Percentiles rank a stretch among this genome's conserved stretches.
Evolutionary conservation across 2,329 filamentous ascomycete species (phyloP).

Genomic region (Aureobasidium leucospermi): DNA sequence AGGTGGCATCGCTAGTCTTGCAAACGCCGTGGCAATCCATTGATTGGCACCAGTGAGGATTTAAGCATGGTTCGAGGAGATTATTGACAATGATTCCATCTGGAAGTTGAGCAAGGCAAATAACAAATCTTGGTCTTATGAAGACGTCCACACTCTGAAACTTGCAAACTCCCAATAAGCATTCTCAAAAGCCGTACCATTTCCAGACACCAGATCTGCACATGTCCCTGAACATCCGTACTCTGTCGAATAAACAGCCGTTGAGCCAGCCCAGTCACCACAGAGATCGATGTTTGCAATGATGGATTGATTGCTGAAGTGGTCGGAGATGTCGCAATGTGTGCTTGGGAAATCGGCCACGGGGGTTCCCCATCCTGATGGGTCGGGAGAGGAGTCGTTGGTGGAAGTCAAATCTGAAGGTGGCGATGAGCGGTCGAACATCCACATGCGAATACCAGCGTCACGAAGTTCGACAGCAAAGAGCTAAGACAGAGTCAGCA

Average conservation of each 20-base stretch:
- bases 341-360: conserved; percentile 58
- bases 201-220: conserved; percentile 49
- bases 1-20: background rate
- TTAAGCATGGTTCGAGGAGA: no score
- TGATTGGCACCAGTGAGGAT: no score
- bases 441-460: conserved; percentile 50
- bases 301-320: conserved; percentile 32
- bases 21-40: background rate
- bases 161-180: conserved; percentile 53
- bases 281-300: conserved; percentile 35
- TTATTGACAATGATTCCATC: no score
- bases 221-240: conserved; percentile 47
- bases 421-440: conserved; percentile 27
- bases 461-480: conserved; percentile 55
- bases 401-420: conserved; percentile 33
- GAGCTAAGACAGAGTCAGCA: background rate
- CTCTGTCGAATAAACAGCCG: conserved; percentile 27
- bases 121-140: no score
- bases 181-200: conserved; percentile 48
- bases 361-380: conserved; percentile 28
- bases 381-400: conserved; percentile 7
- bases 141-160: conserved; percentile 14
- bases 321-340: conserved; percentile 32
- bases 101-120: no score
- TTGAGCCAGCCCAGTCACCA: conserved; percentile 28